Percentiles rank a stretch among this genome's conserved stretches.
phyloP scores from a whole-genome alignment of 768 basidiomycete species.

The Trametes gibbosa region DNA sequence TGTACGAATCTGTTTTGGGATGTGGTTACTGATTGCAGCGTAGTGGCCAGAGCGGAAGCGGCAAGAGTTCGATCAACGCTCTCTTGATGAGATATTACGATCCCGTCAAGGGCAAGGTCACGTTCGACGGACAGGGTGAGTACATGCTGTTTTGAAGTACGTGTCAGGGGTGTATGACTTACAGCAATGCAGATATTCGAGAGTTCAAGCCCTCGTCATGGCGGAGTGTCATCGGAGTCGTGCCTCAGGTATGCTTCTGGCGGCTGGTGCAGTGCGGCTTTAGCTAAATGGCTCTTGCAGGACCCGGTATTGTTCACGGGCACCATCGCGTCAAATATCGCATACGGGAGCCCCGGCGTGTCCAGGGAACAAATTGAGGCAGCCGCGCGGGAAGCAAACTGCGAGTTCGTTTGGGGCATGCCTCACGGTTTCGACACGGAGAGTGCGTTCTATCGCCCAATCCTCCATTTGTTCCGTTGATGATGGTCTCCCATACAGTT shows the following conservation, averaged over 20 bases:
- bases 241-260: conserved; percentile 60
- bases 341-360: conserved; percentile 75
- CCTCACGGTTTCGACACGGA: conserved; percentile 92
- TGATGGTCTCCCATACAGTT: conserved; percentile 39
- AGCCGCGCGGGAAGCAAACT: conserved; percentile 89
- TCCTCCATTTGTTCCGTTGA: background rate
- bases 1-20: background rate
- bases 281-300: conserved; percentile 19
- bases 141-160: background rate
- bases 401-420: conserved; percentile 94
- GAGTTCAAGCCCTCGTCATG: conserved; percentile 84
- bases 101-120: conserved; percentile 76
- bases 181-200: conserved; percentile 62
- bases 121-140: conserved; percentile 83
- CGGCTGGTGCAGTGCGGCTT: no score
- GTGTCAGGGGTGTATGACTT: background rate
- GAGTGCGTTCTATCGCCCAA: conserved; percentile 47
- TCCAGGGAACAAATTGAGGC: conserved; percentile 83
- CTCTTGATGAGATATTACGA: conserved; percentile 89
- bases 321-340: conserved; percentile 93
- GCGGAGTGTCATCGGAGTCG: conserved; percentile 87
- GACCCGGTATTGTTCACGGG: conserved; percentile 90
- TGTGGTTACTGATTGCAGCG: background rate
- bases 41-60: conserved; percentile 90
- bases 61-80: conserved; percentile 90